Base-by-base conservation (phyloP, 306 rosid species). In the Begonia fuchsioides region DNA sequence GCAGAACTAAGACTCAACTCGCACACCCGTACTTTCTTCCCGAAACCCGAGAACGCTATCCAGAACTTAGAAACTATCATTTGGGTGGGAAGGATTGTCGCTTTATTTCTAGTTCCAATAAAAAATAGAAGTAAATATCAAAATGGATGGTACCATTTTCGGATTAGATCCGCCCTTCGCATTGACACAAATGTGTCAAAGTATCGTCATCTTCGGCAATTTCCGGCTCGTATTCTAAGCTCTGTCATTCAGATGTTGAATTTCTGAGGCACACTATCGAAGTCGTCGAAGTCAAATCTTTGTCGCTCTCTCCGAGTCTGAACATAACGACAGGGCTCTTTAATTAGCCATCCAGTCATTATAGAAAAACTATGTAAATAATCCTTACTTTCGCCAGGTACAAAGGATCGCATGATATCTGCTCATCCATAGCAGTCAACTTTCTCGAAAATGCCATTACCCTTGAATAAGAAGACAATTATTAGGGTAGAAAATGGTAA, bases 241-340 rank as follows among this genome's bases (percentile, higher is more conserved):
- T n/a, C n/a, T 41, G 8, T n/a, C n/a, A n/a, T 43, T 79, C 71
- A 85, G 44, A 78, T 63, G 66, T 68, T 71, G 56, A 76, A 74
- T 49, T 58, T 86, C 61, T 73, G 71, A 14, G 96, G 90, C 63
- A 86, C 88, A 10, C 61, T 39, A 40, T 86, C 93, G 2, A 63
- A 82, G 64, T 86, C 93, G n/a, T 82, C 93, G 15, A 74, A 72
- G 60, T 86, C 93, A 32, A 62, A 76, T 58, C 88, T 77, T 47
- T 73, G 90, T 54, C 86, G 71, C 46, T 86, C 88, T 63, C 83
- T 82, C 55, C 96, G 86, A 47, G 61, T 83, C 96, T 86, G 74
- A 60, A 55, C 17, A 55, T 20, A n/a, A 17, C 0, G 7, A 11
- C 47, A 15, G 9, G 11, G 43, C 39, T 32, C n/a, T 53, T 44